These are phyloP conservation scores for Salvia miltiorrhiza DNA, from an alignment of 257 asterid genomes.

Conservation along the genomic window DNA sequence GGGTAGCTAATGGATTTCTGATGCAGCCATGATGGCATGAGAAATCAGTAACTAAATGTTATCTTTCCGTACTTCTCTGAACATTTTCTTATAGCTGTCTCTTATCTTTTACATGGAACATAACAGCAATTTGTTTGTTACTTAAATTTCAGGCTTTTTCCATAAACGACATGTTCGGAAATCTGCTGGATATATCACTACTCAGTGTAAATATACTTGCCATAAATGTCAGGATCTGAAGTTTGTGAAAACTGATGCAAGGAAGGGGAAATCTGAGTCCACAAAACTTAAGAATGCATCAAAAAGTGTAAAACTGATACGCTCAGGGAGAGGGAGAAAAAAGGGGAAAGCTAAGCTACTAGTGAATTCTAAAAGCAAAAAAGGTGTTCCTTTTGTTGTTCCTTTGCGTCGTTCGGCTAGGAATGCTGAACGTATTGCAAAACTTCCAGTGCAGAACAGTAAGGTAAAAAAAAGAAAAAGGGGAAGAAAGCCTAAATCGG, in stretches of 20 bases:
- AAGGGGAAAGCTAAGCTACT: constrained; percentile 40
- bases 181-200: constrained; percentile 43
- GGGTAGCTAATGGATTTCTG: constrained; percentile 4
- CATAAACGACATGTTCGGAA: constrained; percentile 68
- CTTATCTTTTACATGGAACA: constrained; percentile 10
- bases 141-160: constrained; percentile 58
- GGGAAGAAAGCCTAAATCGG: constrained; percentile 41
- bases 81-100: constrained; percentile 17
- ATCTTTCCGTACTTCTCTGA: constrained; percentile 5
- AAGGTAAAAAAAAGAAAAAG: constrained; percentile 50
- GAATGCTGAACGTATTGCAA: constrained; percentile 46
- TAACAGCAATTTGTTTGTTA: constrained; percentile 13
- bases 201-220: constrained; percentile 53
- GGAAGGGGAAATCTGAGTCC: constrained; percentile 31
- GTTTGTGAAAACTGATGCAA: constrained; percentile 32
- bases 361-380: constrained; percentile 36
- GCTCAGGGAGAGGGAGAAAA: constrained; percentile 38
- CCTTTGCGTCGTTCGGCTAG: constrained; percentile 95
- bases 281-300: constrained; percentile 39
- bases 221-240: constrained; percentile 52
- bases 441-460: constrained; percentile 37
- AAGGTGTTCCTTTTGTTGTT: constrained; percentile 40
- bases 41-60: constrained; percentile 6
- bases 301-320: constrained; percentile 36
- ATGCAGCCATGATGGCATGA: neutral